Evolutionary conservation across 768 basidiomycete species (phyloP), one percentile per base, ranked within the genome.

Genomic region (Pulveroboletus sp.): DNA sequence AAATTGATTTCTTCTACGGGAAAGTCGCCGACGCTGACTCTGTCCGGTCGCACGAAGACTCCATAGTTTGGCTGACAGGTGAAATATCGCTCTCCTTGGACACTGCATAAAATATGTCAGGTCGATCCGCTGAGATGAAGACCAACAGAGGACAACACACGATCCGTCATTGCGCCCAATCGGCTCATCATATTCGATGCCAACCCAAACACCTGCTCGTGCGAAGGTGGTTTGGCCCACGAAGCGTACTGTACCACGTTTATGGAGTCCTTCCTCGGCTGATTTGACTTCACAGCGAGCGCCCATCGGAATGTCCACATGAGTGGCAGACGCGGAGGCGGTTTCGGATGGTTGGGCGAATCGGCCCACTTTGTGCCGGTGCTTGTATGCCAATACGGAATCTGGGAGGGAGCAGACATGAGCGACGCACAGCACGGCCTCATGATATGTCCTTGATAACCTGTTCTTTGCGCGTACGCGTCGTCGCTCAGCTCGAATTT

Each of bases 181-280:
- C 3, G 95, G 94, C 60, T 98, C 95, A 63, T 98, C 95, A 62
- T 93, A 90, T 65, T 95, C 91, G 17, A 98, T 75, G 0, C 95
- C 95, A 1, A 97, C 79, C 94, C 94, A 98, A 0, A 81, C 68
- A 0, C 85, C 81, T 4, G 68, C 63, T 12, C 73, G 79, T 51
- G 76, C 79, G 62, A 97, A 96, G 49, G 77, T 75, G 0, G 93
- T 91, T 33, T 72, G 66, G 0, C 95, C 95, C 26, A 93, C 83
- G 58, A 85, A 97, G n/a, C 84, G 76, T 37, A 97, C 85, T 0
- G 82, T 83, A 0, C 95, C 95, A 5, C 90, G 80, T 65, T 89
- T 90, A 43, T 76, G 79, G 48, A 92, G 69, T 1, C 79, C 86
- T 11, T 80, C 76, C 42, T 87, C 87, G 7, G 70, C 56, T 0